Base-by-base conservation (phyloP, 805 yeast genomes). In the Hanseniaspora jakobsenii region DNA sequence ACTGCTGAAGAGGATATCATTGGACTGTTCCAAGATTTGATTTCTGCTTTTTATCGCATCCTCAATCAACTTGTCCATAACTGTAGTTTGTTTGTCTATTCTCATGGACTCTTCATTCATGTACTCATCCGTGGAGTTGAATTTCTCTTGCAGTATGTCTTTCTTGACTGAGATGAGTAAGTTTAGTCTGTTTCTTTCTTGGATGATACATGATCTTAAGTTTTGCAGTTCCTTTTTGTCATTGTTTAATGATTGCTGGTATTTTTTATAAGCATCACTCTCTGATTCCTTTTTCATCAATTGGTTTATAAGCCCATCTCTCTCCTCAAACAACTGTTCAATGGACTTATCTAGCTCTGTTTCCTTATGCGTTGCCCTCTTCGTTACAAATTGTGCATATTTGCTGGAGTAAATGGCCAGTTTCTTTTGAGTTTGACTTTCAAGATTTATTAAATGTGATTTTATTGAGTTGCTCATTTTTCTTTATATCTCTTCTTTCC, bases 41-140 rank as follows among this genome's bases (percentile, higher is more conserved):
- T 87, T 96, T 47, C 97, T 69, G 0, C 97, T 86, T 52, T 81
- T 83, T 63, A 75, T 80, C 1, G 95, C 97, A 57, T 81, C 87
- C n/a, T 72, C 72, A 30, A 89, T 69, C 47, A 91, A 66, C 35
- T 80, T 65, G 57, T 91, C 96, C 13, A 94, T 83, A 41, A 86
- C 66, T 34, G 70, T 68, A 57, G 85, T 78, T 34, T 91, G 77
- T 41, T 69, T 69, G 51, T 82, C 83, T 16, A 81, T 80, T 39
- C 95, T 67, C 30, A 72, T 66, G 6, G 84, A 62, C 61, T 89
- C 98, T 48, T 81, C 77, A 47, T 80, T 69, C 58, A 83, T 77
- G 59, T 89, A 89, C 49, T 77, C 82, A 50, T 79, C 75, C 45
- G 77, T 83, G 51, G 62, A 62, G 2, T 38, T 21, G 21, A 34